Percentiles rank a stretch among this genome's conserved stretches.
Conservation (phyloP, 179 eudicot genomes). For the Spinacia oleracea region DNA sequence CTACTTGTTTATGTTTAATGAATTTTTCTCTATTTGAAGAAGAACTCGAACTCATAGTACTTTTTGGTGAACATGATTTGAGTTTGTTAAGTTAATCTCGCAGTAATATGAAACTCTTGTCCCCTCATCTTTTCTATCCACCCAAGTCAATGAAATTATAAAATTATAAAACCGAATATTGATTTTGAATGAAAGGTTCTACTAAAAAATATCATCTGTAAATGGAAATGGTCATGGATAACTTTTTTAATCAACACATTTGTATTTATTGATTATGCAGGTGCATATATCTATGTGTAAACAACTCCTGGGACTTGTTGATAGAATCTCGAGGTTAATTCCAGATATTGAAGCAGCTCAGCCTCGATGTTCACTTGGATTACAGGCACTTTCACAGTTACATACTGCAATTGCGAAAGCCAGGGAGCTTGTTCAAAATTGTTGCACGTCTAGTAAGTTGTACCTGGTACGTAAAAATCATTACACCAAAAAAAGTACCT, state of each 20-base stretch:
- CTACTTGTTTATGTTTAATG: background rate
- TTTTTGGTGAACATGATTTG: background rate
- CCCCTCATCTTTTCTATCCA: background rate
- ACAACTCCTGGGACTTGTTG: constrained; percentile 47
- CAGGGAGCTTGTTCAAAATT: constrained; percentile 49
- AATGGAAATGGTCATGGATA: background rate
- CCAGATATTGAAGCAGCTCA: constrained; percentile 76
- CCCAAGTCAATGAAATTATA: too few species aligned
- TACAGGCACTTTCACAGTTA: constrained; percentile 63
- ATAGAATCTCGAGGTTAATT: constrained; percentile 44
- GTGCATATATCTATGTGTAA: constrained; percentile 76
- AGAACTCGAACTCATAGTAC: background rate
- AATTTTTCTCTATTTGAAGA: background rate
- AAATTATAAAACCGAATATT: background rate
- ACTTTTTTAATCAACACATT: background rate
- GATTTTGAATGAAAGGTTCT: background rate
- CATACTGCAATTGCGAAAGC: constrained; percentile 61
- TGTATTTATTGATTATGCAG: constrained; percentile 36
- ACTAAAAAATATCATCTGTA: background rate
- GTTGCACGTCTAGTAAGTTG: constrained; percentile 72
- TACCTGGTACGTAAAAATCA: constrained; percentile 62
- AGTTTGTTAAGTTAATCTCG: background rate
- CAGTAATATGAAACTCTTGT: background rate
- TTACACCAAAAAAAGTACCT: background rate
- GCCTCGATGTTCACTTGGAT: constrained; percentile 70